Base-by-base conservation (phyloP, 2,329 filamentous ascomycete species). In the Aspergillus calidoustus region DNA sequence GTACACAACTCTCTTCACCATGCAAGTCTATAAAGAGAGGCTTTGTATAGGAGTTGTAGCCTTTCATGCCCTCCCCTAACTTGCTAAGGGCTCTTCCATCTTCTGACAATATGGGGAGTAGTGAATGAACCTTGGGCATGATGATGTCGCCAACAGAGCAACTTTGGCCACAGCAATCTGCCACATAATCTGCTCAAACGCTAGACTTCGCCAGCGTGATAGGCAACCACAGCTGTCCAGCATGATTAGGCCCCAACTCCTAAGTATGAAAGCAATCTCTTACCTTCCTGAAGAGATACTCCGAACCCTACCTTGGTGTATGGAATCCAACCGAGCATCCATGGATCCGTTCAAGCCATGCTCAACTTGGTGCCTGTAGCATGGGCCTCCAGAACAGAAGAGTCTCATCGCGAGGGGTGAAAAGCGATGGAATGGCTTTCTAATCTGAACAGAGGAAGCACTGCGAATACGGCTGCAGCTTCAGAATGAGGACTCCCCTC, bases 21-120 rank as follows among this genome's bases (percentile, higher is more conserved):
- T 15, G 13, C 28, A 25, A 30, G 15, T 15, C 25, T 15, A 25
- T 25, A 23, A 44, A 25, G 31, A 23, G 11, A 52, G 28, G 23
- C 15, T 34, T 44, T 30, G 19, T 28, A 25, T 19, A 5, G n/a
- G 7, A 19, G 13, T 3, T 8, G 0, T 28, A n/a, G 38, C 22
- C 38, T 54, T 54, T 46, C 13, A 19, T 30, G 38, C 11, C 34
- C 15, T 41, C 15, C 34, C 15, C 31, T 5, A 25, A 3, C 38
- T 28, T 44, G 28, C n/a, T 22, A 23, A 43, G 11, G 22, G 22
- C 7, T 25, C 41, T 38, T 11, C 38, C 30, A 34, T 53, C 19
- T 53, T 43, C 38, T n/a, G 50, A 17, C 50, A 31, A 53, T 31
- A 51, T 53, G 25, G 41, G 50, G 30, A 53, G 52, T 54, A 11